These are phyloP conservation scores for Metahyphopichia silvanorum DNA, from an alignment of 805 yeast genomes.

Conservation along the genomic window DNA sequence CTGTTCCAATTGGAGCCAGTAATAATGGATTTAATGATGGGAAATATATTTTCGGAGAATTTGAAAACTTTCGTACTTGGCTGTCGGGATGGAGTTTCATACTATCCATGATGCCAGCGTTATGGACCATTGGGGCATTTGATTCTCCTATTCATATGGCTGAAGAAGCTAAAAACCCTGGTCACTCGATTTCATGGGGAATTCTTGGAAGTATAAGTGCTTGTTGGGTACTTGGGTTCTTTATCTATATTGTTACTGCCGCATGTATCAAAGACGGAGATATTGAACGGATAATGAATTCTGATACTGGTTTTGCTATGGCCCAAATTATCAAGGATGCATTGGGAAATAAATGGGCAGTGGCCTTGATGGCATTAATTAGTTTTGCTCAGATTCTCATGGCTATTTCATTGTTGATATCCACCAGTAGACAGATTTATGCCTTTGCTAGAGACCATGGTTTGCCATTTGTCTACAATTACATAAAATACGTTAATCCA, in stretches of 20 bases:
- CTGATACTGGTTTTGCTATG: constrained; percentile 57
- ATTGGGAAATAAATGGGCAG: constrained; percentile 62
- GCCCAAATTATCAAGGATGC: constrained; percentile 64
- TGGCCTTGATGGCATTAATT: constrained; percentile 58
- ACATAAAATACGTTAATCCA: constrained; percentile 55
- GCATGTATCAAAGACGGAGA: constrained; percentile 53
- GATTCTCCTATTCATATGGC: constrained; percentile 72
- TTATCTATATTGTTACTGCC: constrained; percentile 48
- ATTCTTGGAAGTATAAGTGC: constrained; percentile 56
- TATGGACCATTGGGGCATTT: constrained; percentile 75
- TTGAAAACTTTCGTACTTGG: constrained; percentile 53
- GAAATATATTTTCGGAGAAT: constrained; percentile 39
- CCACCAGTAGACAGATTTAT: constrained; percentile 69
- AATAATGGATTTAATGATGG: constrained; percentile 15
- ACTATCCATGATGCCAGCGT: constrained; percentile 60
- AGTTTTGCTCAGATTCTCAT: constrained; percentile 61
- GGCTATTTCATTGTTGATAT: constrained; percentile 62
- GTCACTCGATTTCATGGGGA: constrained; percentile 62
- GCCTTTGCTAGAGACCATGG: constrained; percentile 79
- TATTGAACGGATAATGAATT: constrained; percentile 36
- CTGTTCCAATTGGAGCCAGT: constrained; percentile 58
- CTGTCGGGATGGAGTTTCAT: constrained; percentile 38
- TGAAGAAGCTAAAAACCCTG: constrained; percentile 66
- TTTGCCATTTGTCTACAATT: constrained; percentile 53
- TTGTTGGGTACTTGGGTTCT: constrained; percentile 59